A percentile compares a stretch with the other conserved stretches of the same genome.
These are phyloP conservation scores for Apiospora arundinis DNA, from an alignment of 2,329 filamentous ascomycete genomes.

Conservation along the genomic window DNA sequence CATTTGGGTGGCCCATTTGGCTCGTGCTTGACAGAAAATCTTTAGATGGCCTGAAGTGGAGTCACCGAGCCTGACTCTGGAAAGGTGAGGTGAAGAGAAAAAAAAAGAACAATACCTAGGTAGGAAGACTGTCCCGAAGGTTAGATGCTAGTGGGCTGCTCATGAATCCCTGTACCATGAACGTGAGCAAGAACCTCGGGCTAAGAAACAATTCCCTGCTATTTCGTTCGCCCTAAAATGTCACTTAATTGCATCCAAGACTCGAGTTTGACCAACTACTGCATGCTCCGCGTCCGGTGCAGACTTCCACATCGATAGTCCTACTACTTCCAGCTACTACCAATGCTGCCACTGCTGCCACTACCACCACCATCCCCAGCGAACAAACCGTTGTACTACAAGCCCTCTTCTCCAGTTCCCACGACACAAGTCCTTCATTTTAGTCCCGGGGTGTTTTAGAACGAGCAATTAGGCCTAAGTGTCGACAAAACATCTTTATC, in stretches of 20 bases:
- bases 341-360: too few species aligned
- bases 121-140: neutral
- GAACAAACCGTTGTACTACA: neutral
- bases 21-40: conserved; percentile 18
- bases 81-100: neutral
- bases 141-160: neutral
- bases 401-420: neutral
- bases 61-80: conserved; percentile 16
- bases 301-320: neutral
- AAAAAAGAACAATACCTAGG: too few species aligned
- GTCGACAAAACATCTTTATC: neutral
- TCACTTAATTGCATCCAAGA: neutral
- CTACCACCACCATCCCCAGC: too few species aligned
- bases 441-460: neutral
- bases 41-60: conserved; percentile 7
- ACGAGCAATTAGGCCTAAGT: neutral
- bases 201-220: neutral
- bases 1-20: neutral
- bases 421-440: neutral
- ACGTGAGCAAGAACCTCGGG: neutral
- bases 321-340: neutral
- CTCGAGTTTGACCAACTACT: neutral
- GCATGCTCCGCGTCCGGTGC: neutral
- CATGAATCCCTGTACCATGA: neutral
- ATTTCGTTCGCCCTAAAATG: neutral